Base-by-base conservation (phyloP, 345 rosid genomes). In the Mercurialis annua region DNA sequence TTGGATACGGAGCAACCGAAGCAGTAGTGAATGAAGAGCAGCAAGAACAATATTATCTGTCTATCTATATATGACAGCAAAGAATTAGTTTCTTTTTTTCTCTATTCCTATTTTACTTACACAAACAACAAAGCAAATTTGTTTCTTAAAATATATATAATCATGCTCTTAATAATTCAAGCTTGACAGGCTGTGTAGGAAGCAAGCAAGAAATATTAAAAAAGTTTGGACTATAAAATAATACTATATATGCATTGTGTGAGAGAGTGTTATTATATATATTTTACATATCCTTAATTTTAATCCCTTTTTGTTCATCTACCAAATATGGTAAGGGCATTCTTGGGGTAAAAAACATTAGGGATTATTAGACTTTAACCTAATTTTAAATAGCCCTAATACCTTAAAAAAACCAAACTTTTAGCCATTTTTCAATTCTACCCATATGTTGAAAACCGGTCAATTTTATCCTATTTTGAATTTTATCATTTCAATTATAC, bases 151-250 rank as follows among this genome's bases (percentile, higher is more conserved):
- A 70, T 65, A 2, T 61, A 2, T 50, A 70, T 60, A 72, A 65
- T 51, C 70, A 63, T 69, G 66, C 42, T 75, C 71, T 63, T 74
- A 82, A 78, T 84, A 81, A 80, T 83, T 73, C 79, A 86, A 76
- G 73, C 68, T 77, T 86, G 92, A 86, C 95, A 90, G 97, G 86
- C 88, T 88, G 97, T 85, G 85, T 74, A 78, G 78, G 79, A 65
- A 74, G 51, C 74, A 70, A 71, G 73, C 59, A 65, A 62, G 33
- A 70, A 73, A 47, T 63, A 57, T 17, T 31, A 49, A 49, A 9
- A 53, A 68, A 62, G 85, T 81, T 60, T 69, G 71, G 78, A 62
- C 47, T 56, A 61, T 23, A 46, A 18, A 24, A 61, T 77, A 71
- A 66, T 62, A 57, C 20, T 68, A 64, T 48, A 62, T 62, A 63